phyloP scores from a whole-genome alignment of 2,329 filamentous ascomycete species.

The Trichoderma atroviride region DNA sequence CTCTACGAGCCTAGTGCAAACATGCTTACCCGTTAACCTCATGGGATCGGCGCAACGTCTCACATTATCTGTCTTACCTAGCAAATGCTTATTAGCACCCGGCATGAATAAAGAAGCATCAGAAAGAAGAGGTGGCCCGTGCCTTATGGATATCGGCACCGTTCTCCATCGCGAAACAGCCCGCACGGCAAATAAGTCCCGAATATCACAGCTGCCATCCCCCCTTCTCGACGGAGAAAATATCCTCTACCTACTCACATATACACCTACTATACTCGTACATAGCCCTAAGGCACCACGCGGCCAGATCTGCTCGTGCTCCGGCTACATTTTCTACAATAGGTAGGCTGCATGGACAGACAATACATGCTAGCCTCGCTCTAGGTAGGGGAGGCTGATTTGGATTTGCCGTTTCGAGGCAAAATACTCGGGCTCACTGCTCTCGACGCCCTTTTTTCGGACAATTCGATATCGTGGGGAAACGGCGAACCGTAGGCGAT shows the following conservation, averaged over 20 bases:
- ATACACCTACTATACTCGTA: not conserved
- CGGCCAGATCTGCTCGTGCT: not conserved
- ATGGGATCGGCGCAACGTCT: constrained; percentile 19
- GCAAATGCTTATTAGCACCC: not conserved
- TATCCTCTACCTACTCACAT: not conserved
- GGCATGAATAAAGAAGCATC: constrained; percentile 7
- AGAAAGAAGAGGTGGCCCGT: constrained; percentile 20
- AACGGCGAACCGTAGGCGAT: not conserved
- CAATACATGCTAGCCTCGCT: not conserved
- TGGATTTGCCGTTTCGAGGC: constrained; percentile 8
- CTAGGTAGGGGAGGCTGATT: constrained; percentile 7
- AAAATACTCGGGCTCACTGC: not conserved
- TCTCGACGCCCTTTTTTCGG: not conserved
- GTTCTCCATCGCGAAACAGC: constrained; percentile 16
- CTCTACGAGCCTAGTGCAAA: constrained; percentile 9
- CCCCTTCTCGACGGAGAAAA: not conserved
- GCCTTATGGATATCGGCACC: constrained; percentile 23
- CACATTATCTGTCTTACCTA: not conserved
- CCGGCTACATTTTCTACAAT: constrained; percentile 3
- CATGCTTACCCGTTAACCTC: constrained; percentile 23
- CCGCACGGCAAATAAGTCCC: constrained; percentile 21
- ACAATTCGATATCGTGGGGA: constrained; percentile 14
- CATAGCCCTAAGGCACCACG: not conserved
- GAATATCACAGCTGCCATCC: constrained; percentile 8
- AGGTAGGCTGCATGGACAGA: not conserved